Conservation (phyloP, 768 basidiomycete species). For the Russula emetica region DNA sequence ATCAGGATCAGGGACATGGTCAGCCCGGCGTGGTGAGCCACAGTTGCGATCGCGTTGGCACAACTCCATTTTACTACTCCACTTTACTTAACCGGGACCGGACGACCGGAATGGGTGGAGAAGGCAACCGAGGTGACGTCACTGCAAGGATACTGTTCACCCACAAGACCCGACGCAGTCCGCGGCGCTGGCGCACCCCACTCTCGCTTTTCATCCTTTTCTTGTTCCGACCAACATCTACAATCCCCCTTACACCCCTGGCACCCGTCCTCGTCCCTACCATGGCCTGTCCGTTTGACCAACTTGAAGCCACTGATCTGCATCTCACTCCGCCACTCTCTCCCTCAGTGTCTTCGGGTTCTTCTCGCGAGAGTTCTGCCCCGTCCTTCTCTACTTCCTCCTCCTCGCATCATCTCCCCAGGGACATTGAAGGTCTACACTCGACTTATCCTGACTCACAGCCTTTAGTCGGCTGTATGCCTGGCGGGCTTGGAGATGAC, state of each 20-base stretch:
- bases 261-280: not conserved
- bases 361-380: constrained; percentile 16
- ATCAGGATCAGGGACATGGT: not conserved
- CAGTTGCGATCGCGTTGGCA: not conserved
- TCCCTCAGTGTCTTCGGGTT: constrained; percentile 20
- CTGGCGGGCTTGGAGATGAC: constrained; percentile 19
- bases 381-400: constrained; percentile 16
- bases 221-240: constrained; percentile 2
- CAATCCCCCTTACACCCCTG: not conserved
- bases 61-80: too few relatives aligned
- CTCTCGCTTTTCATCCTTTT: not conserved
- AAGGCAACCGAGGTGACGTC: constrained; percentile 16
- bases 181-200: constrained; percentile 16
- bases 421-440: not conserved
- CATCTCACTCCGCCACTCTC: constrained; percentile 25
- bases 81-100: not conserved
- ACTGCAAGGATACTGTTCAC: constrained; percentile 5
- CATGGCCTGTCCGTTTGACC: constrained; percentile 15
- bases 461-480: not conserved
- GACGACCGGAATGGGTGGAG: constrained; percentile 9
- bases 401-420: constrained; percentile 8
- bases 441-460: not conserved
- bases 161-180: constrained; percentile 17
- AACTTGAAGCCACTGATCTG: not conserved
- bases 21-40: constrained; percentile 1